Percentiles rank a stretch among this genome's conserved stretches.
Evolutionary conservation across 2,329 filamentous ascomycete species (phyloP).

Genomic region (Penicillium paneum): DNA sequence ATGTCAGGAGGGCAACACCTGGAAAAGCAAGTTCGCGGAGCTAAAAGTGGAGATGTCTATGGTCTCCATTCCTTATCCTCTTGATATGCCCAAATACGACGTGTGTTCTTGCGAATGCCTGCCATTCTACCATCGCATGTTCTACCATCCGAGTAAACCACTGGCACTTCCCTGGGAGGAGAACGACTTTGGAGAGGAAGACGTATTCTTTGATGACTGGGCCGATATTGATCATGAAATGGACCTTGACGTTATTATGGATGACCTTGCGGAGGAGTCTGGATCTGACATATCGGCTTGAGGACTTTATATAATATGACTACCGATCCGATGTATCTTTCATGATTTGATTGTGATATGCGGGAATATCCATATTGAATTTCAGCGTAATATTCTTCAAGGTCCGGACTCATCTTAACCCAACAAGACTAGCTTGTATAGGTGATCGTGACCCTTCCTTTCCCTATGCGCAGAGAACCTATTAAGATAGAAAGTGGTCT

Average conservation of each 20-base stretch:
- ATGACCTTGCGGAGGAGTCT: not conserved
- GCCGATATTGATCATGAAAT: slow-evolving; percentile 2
- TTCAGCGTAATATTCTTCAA: not conserved
- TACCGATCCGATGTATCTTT: not conserved
- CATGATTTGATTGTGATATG: not conserved
- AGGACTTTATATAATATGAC: not conserved
- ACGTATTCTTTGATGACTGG: slow-evolving; percentile 4
- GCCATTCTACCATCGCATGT: slow-evolving; percentile 6
- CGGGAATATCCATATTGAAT: too few species aligned
- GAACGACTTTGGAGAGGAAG: not conserved
- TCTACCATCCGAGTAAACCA: not conserved
- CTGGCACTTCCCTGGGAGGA: not conserved
- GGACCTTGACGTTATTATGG: not conserved
- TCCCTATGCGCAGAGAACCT: not conserved
- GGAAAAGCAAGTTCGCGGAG: slow-evolving; percentile 1
- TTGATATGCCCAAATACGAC: slow-evolving; percentile 1
- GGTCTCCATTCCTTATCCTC: slow-evolving; percentile 1
- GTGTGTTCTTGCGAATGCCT: slow-evolving; percentile 8
- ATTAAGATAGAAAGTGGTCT: too few species aligned
- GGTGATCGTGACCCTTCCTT: not conserved
- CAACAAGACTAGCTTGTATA: not conserved
- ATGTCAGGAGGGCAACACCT: slow-evolving; percentile 4
- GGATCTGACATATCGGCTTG: not conserved
- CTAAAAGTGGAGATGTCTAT: slow-evolving; percentile 1
- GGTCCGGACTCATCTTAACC: not conserved